Evolutionary conservation across 257 asterid genomes (phyloP), one percentile per base, ranked within the genome.

Genomic region (Ilex aquifolium): DNA sequence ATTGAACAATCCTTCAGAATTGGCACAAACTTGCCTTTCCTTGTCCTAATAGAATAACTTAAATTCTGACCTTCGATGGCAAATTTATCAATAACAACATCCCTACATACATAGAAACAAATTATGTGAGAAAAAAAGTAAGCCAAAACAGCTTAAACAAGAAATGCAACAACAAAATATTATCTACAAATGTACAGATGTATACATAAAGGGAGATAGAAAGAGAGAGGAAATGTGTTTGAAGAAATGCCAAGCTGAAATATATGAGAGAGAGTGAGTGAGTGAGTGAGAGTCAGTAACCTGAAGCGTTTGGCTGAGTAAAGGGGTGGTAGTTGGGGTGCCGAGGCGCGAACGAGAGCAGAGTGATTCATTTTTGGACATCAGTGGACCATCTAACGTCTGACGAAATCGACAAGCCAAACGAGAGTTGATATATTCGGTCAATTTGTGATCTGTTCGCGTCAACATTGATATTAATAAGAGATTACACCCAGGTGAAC

Each of bases 311-410:
- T 76, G 68, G 78, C 9, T 55, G 82, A 50, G 44, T 71, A 80
- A 57, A 74, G 71, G 46, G 76, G 63, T 44, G 61, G 55, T 6
- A 88, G 83, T 31, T 66, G 85, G 58, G 62, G 62, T 62, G 85
- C 66, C 15, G 86, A 57, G 64, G 88, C 67, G 56, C 76, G 65
- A 50, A 77, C 46, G 32, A 66, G 77, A 61, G 78, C 71, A 39
- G 77, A 50, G n/a, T 64, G 65, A 68, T 65, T 72, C 97, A 90
- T 85, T 68, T 42, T 64, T 42, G 27, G 1, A 2, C 7, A 36
- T 36, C 42, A 36, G 42, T 4, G 8, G 8, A 36, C 42, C 42
- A 36, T 4, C 7, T 2, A 4, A 36, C 42, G 42, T 36, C 42
- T 8, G 8, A 4, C 42, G 42, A 36, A 36, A 36, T 36, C 2